Percentiles rank a stretch among this genome's conserved stretches.
These are phyloP conservation scores for Solanum arcanum DNA, from an alignment of 257 asterid species.

Conservation along the genomic window DNA sequence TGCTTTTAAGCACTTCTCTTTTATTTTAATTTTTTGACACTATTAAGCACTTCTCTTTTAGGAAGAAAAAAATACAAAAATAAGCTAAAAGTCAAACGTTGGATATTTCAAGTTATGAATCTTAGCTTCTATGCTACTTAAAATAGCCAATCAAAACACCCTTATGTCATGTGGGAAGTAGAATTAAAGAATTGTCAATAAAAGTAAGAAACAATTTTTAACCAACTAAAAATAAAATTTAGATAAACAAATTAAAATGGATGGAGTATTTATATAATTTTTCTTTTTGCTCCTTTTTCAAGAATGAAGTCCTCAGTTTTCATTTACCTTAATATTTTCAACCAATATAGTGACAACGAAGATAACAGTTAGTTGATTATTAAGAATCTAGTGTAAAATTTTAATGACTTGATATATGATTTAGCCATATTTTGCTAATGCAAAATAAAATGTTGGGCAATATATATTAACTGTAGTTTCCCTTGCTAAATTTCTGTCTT, in stretches of 20 bases:
- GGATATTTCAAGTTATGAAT: neutral
- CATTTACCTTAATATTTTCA: neutral
- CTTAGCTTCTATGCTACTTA: neutral
- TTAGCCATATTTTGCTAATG: no score
- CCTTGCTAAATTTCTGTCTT: neutral
- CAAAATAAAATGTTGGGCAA: neutral
- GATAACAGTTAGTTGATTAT: neutral
- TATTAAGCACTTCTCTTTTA: neutral
- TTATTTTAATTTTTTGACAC: neutral
- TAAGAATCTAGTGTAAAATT: neutral
- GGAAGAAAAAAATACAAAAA: neutral
- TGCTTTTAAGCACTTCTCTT: neutral
- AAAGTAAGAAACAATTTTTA: neutral
- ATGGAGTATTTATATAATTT: neutral
- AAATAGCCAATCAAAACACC: neutral
- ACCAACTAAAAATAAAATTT: neutral
- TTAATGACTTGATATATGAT: neutral
- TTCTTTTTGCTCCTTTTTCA: neutral
- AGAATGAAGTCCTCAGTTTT: neutral
- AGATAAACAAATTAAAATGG: neutral
- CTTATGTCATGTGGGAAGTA: neutral
- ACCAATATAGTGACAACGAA: neutral
- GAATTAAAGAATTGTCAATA: neutral
- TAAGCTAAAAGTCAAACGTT: no score
- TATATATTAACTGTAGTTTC: neutral